phyloP scores from a whole-genome alignment of 2,329 filamentous ascomycete species.

The Neofusicoccum kwambonambiense region DNA sequence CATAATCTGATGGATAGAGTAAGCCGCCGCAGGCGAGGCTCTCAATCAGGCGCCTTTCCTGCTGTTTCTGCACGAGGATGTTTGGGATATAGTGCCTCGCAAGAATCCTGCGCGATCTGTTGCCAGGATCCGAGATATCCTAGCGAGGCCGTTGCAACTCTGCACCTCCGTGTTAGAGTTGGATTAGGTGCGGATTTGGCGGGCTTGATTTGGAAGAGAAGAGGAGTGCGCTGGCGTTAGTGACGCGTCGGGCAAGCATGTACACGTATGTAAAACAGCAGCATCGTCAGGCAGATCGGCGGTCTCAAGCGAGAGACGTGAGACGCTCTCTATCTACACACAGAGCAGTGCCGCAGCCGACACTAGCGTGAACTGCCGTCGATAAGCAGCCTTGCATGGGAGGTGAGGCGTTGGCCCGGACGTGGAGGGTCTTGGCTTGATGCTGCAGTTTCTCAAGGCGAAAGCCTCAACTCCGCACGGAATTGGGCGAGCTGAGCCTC shows the following conservation, averaged over 20 bases:
- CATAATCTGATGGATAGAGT: not conserved
- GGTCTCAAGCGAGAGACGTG: not conserved
- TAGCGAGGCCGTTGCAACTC: not conserved
- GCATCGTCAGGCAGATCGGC: constrained; percentile 1
- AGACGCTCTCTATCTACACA: not conserved
- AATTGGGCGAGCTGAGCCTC: not conserved
- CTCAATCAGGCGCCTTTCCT: not conserved
- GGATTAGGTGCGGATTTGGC: not conserved
- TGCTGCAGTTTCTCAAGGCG: too few species aligned
- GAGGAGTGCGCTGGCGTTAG: not conserved
- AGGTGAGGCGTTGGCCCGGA: too few species aligned
- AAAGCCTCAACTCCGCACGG: not conserved
- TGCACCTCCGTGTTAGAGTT: not conserved
- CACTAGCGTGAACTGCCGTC: too few species aligned
- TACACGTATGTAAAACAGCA: constrained; percentile 3
- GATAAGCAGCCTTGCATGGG: too few species aligned
- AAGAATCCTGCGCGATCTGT: not conserved
- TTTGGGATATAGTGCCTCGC: constrained; percentile 4
- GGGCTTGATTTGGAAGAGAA: not conserved
- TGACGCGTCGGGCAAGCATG: not conserved
- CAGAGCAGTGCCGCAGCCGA: too few species aligned
- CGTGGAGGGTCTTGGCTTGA: too few species aligned
- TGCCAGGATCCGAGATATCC: not conserved
- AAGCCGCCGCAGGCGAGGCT: not conserved
- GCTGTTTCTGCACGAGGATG: constrained; percentile 1